A percentile compares a stretch with the other conserved stretches of the same genome.
Conservation (phyloP, 805 yeast genomes). For the Maudiozyma barnettii region DNA sequence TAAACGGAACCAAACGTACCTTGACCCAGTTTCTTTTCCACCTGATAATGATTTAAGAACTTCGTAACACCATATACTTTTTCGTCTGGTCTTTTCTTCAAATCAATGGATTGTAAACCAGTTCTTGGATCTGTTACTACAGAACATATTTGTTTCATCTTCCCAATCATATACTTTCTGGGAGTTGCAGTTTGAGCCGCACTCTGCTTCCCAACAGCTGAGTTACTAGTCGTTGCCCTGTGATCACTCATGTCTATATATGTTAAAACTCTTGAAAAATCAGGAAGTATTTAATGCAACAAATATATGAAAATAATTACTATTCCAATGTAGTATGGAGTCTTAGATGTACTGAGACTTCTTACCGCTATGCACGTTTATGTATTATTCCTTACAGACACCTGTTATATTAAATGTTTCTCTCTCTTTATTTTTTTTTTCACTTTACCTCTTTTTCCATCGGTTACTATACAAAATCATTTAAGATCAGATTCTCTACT, state of each 20-base stretch:
- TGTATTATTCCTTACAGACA: no score
- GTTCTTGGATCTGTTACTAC: conserved; percentile 21
- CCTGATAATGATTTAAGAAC: conserved; percentile 24
- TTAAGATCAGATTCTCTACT: no score
- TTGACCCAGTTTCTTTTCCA: conserved; percentile 52
- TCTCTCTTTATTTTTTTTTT: background rate
- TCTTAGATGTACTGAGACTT: no score
- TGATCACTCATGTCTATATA: no score
- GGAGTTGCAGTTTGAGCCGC: background rate
- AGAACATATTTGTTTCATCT: conserved; percentile 27
- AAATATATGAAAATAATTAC: no score
- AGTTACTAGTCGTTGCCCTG: no score
- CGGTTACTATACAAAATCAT: background rate
- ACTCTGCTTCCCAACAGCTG: no score
- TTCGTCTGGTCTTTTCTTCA: conserved; percentile 19
- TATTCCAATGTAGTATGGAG: no score
- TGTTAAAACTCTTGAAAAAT: no score
- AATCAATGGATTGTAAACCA: conserved; percentile 21
- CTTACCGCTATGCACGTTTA: no score
- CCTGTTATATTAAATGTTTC: background rate
- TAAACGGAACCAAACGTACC: conserved; percentile 89
- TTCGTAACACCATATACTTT: conserved; percentile 27
- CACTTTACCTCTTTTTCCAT: no score
- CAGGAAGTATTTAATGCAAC: no score
- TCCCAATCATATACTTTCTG: conserved; percentile 27